A percentile compares a stretch with the other conserved stretches of the same genome.
Evolutionary conservation across 495 filamentous ascomycete species (phyloP).

Genomic region (Penicillium maclennaniae): DNA sequence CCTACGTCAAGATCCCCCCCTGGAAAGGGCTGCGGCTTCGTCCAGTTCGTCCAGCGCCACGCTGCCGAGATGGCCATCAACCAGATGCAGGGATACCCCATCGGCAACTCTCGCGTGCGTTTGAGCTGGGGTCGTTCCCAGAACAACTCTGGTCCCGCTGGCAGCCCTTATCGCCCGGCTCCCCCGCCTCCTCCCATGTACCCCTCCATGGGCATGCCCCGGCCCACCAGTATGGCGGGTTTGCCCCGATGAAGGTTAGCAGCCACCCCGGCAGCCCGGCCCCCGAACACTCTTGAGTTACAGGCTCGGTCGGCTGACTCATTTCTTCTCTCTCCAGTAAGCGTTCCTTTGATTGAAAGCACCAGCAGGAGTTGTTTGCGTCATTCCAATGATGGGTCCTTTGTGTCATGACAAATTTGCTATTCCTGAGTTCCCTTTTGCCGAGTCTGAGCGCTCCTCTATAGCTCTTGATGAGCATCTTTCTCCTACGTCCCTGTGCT

Average conservation of each 20-base stretch:
- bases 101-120: slow-evolving; percentile 96
- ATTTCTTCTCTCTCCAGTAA: slow-evolving; percentile 33
- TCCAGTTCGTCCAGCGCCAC: slow-evolving; percentile 98
- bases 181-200: slow-evolving; percentile 84
- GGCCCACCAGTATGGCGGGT: slow-evolving; percentile 67
- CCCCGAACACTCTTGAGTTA: slow-evolving; percentile 30
- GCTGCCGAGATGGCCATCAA: slow-evolving; percentile 99
- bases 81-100: slow-evolving; percentile 99
- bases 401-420: slow-evolving; percentile 44
- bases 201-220: slow-evolving; percentile 83
- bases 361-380: slow-evolving; percentile 46
- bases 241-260: slow-evolving; percentile 72
- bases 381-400: slow-evolving; percentile 46
- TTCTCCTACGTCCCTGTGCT: slow-evolving; percentile 32
- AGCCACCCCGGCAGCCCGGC: slow-evolving; percentile 32
- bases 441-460: slow-evolving; percentile 31
- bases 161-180: slow-evolving; percentile 94
- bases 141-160: slow-evolving; percentile 97
- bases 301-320: slow-evolving; percentile 34
- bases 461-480: slow-evolving; percentile 48
- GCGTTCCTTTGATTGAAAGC: slow-evolving; percentile 47
- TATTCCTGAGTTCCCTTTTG: slow-evolving; percentile 23
- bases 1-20: slow-evolving; percentile 99
- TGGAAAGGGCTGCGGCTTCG: slow-evolving; percentile 98
- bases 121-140: slow-evolving; percentile 96